A percentile compares a stretch with the other conserved stretches of the same genome.
phyloP scores from a whole-genome alignment of 352 stramenopile genomes.

The Pythium vanterpoolii region DNA sequence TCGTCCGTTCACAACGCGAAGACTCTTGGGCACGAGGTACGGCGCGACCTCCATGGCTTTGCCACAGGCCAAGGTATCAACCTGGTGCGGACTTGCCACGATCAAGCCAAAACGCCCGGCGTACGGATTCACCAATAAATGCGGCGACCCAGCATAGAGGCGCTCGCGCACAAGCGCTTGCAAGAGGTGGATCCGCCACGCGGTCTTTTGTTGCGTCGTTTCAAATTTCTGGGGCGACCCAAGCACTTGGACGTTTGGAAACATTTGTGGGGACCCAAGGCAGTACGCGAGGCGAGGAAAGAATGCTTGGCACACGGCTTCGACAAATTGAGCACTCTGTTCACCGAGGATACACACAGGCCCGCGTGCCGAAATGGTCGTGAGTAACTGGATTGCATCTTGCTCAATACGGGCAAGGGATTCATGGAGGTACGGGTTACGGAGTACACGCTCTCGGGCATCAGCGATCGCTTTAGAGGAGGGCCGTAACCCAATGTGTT shows the following conservation, averaged over 20 bases:
- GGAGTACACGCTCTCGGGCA: slow-evolving; percentile 45
- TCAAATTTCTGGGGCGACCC: slow-evolving; percentile 53
- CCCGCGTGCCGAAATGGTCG: slow-evolving; percentile 36
- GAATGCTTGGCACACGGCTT: slow-evolving; percentile 55
- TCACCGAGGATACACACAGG: slow-evolving; percentile 70
- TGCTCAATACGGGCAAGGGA: slow-evolving; percentile 60
- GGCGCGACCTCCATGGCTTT: slow-evolving; percentile 54
- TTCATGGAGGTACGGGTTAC: slow-evolving; percentile 41
- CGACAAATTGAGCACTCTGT: slow-evolving; percentile 56
- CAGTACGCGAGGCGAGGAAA: slow-evolving; percentile 65
- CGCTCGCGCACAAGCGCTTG: slow-evolving; percentile 56
- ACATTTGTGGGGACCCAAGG: slow-evolving; percentile 38
- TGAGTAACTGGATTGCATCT: slow-evolving; percentile 49
- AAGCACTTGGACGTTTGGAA: slow-evolving; percentile 61
- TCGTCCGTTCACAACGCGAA: slow-evolving; percentile 46
- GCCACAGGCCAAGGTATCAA: slow-evolving; percentile 46
- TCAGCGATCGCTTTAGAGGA: slow-evolving; percentile 36
- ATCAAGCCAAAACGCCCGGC: slow-evolving; percentile 55
- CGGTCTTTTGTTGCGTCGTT: slow-evolving; percentile 43
- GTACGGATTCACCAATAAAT: slow-evolving; percentile 35
- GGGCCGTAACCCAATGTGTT: slow-evolving; percentile 44
- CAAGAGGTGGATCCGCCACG: slow-evolving; percentile 49
- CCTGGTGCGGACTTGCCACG: slow-evolving; percentile 54
- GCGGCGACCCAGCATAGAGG: slow-evolving; percentile 42
- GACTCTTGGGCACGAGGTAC: slow-evolving; percentile 56